Evolutionary conservation across 768 basidiomycete genomes (phyloP), one percentile per base, ranked within the genome.

Genomic region (Scleroderma bovista): DNA sequence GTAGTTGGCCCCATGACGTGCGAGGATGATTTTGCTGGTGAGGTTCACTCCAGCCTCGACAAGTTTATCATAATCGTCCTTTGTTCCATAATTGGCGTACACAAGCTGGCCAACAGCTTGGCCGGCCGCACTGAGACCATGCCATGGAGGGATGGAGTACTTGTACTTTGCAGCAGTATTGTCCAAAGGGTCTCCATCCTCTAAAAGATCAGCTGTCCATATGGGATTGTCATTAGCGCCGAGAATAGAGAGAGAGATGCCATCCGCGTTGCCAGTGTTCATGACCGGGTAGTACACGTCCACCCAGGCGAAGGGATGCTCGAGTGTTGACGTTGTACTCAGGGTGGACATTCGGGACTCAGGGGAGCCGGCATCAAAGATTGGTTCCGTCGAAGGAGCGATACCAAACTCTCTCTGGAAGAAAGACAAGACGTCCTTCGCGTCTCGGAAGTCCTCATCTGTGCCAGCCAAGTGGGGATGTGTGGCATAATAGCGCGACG

Each of bases 211-310:
- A 17, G 92, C 91, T 37, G 70, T 72, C 86, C 89, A 88, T 6
- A 75, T 63, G 13, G 73, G 61, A 17, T 66, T 60, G 3, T 82
- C 83, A 36, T 79, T 71, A 13, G 74, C 73, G 19, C 72, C 78
- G 39, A 89, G 67, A 19, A 93, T 80, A 43, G 84, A 76, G 11
- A 94, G 67, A 51, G 76, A 77, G 44, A 82, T 79, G 47, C 85
- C 78, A 7, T 85, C 71, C 1, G 89, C 82, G 20, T 59, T 63
- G 13, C 58, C 65, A 0, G 80, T 86, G 66, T 95, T 91, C 71
- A 95, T 69, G 37, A 93, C 74, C 2, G 94, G 93, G 66, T 87
- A 95, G 66, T 98, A 96, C 33, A 78, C 76, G 56, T 92, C 88
- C 51, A 92, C 81, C 90, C 90, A 93, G 50, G 84, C 88, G 1